phyloP scores from a whole-genome alignment of 768 basidiomycete species.

The Leccinum variicolor region DNA sequence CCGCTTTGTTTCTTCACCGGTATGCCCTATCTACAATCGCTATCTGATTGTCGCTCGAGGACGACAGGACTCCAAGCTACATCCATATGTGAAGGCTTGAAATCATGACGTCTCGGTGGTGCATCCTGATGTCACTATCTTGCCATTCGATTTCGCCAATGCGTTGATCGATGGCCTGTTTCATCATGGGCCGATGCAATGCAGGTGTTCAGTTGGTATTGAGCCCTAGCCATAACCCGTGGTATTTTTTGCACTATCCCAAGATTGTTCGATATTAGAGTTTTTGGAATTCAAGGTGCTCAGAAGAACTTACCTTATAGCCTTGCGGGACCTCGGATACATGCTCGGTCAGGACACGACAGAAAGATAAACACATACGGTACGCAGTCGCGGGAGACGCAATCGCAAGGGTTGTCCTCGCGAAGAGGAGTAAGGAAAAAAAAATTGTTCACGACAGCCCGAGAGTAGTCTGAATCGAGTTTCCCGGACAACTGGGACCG shows the following conservation, averaged over 20 bases:
- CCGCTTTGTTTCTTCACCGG: not conserved
- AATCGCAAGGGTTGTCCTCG: constrained; percentile 7
- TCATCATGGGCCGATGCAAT: no score
- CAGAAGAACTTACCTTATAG: no score
- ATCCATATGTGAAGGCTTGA: not conserved
- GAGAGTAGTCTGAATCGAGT: constrained; percentile 38
- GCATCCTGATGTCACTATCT: not conserved
- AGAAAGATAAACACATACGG: not conserved
- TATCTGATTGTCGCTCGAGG: not conserved
- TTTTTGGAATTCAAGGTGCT: no score
- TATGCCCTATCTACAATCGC: not conserved
- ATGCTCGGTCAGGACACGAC: not conserved
- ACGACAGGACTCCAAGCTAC: not conserved
- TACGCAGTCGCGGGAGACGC: not conserved
- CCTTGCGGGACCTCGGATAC: not conserved
- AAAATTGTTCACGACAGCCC: constrained; percentile 17
- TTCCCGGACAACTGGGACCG: constrained; percentile 8
- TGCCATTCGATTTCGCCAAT: not conserved
- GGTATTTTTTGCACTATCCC: no score
- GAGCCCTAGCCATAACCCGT: no score
- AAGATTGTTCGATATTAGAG: no score
- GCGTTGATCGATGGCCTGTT: no score
- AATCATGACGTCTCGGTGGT: not conserved
- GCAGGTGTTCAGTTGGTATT: no score
- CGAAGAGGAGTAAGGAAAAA: constrained; percentile 6